A percentile compares a stretch with the other conserved stretches of the same genome.
phyloP scores from a whole-genome alignment of 2,329 filamentous ascomycete species.

The Venturia asperata region DNA sequence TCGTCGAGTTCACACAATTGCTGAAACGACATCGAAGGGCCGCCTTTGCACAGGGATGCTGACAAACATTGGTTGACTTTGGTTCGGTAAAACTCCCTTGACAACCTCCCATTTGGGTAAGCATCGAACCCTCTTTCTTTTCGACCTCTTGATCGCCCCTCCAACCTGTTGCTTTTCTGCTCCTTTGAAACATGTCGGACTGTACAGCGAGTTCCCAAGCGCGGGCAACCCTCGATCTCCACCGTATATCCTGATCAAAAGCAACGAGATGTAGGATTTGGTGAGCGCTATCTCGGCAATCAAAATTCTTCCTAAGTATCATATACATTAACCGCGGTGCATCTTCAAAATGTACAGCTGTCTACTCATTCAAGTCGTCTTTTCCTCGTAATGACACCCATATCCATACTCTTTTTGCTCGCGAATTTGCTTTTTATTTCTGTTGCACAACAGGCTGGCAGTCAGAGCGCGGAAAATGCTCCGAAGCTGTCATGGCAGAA shows the following conservation, averaged over 20 bases:
- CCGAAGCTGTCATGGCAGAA: slow-evolving; percentile 35
- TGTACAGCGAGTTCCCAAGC: not conserved
- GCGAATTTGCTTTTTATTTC: slow-evolving; percentile 32
- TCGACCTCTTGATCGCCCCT: not conserved
- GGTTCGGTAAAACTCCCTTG: not conserved
- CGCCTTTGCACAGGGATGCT: not conserved
- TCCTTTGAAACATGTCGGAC: not conserved
- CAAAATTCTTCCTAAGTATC: not conserved
- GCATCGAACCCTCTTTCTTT: not conserved
- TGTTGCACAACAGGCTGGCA: slow-evolving; percentile 38
- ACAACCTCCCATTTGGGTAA: not conserved
- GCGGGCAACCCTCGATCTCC: not conserved
- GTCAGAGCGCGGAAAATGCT: slow-evolving; percentile 35
- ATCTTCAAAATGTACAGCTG: not conserved
- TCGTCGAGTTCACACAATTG: not conserved
- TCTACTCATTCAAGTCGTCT: not conserved
- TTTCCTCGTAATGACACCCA: not conserved
- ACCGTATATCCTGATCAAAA: not conserved
- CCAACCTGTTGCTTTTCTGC: not conserved
- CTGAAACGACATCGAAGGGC: not conserved
- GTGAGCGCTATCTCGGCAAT: not conserved
- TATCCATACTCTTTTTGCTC: slow-evolving; percentile 8
- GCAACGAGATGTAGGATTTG: not conserved
- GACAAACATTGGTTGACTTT: not conserved
- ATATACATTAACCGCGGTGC: not conserved